Percentiles rank a stretch among this genome's conserved stretches.
phyloP scores from a whole-genome alignment of 805 yeast genomes.

The Candida maesae region DNA sequence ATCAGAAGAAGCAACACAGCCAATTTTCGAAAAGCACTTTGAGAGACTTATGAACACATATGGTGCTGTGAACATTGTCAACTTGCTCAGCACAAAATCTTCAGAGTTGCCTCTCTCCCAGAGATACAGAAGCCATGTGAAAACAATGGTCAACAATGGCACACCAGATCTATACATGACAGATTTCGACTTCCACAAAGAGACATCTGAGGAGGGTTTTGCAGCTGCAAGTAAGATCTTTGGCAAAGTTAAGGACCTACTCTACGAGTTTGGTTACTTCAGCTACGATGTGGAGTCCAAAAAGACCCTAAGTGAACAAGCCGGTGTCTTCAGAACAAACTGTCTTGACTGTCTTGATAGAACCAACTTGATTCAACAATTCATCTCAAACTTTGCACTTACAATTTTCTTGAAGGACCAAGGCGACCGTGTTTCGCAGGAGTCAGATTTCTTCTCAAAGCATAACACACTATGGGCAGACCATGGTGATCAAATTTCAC shows the following conservation, averaged over 20 bases:
- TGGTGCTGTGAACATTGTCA: conserved; percentile 87
- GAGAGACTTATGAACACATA: conserved; percentile 56
- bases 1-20: conserved; percentile 67
- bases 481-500: conserved; percentile 94
- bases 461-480: conserved; percentile 96
- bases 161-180: conserved; percentile 53
- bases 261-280: conserved; percentile 80
- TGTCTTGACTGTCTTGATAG: conserved; percentile 95
- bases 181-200: conserved; percentile 91
- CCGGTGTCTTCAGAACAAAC: conserved; percentile 89
- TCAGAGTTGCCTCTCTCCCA: conserved; percentile 71
- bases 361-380: conserved; percentile 86
- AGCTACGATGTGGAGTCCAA: conserved; percentile 57
- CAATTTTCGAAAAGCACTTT: conserved; percentile 77
- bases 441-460: conserved; percentile 57
- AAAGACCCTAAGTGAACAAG: conserved; percentile 67
- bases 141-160: conserved; percentile 28
- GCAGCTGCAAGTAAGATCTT: conserved; percentile 73
- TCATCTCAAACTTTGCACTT: conserved; percentile 69
- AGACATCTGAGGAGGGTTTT: conserved; percentile 88
- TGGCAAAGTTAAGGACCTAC: conserved; percentile 58
- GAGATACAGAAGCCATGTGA: conserved; percentile 60
- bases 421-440: conserved; percentile 26
- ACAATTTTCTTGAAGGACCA: conserved; percentile 31
- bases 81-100: conserved; percentile 74